A percentile compares a stretch with the other conserved stretches of the same genome.
These are phyloP conservation scores for Ceriops zippeliana DNA, from an alignment of 345 rosid genomes.

Conservation along the genomic window DNA sequence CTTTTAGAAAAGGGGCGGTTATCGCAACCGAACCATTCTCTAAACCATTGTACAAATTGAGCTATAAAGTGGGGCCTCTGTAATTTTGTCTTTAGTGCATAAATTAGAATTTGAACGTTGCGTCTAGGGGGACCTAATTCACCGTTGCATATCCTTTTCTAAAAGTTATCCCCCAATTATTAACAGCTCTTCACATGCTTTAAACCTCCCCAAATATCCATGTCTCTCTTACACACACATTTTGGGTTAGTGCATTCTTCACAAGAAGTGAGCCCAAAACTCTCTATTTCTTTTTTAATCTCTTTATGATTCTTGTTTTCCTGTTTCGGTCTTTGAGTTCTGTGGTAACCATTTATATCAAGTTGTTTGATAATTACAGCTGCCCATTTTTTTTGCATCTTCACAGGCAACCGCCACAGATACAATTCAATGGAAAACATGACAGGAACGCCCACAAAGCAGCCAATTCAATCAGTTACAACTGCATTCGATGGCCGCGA, in stretches of 20 bases:
- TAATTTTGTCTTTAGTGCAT: too few species aligned
- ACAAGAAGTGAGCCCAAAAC: neutral
- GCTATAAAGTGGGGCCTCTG: too few species aligned
- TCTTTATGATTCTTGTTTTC: too few species aligned
- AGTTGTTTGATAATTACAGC: too few species aligned
- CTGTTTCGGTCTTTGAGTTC: too few species aligned
- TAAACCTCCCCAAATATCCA: neutral
- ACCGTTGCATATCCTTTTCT: constrained; percentile 39
- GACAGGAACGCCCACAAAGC: constrained; percentile 26
- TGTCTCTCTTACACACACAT: neutral
- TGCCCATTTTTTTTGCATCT: neutral
- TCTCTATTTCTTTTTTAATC: too few species aligned
- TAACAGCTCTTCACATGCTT: neutral
- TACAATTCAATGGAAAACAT: constrained; percentile 36
- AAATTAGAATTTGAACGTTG: constrained; percentile 11
- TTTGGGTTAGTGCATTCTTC: neutral
- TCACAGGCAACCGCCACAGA: neutral
- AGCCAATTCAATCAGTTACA: constrained; percentile 19
- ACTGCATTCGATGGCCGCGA: constrained; percentile 17
- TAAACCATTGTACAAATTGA: too few species aligned
- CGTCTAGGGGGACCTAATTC: constrained; percentile 15
- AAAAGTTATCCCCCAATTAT: neutral
- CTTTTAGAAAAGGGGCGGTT: too few species aligned
- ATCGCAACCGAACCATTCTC: too few species aligned
- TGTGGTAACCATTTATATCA: too few species aligned